A percentile compares a stretch with the other conserved stretches of the same genome.
Evolutionary conservation across 805 yeast genomes (phyloP).

Genomic region (Metschnikowia baotianmanensis): DNA sequence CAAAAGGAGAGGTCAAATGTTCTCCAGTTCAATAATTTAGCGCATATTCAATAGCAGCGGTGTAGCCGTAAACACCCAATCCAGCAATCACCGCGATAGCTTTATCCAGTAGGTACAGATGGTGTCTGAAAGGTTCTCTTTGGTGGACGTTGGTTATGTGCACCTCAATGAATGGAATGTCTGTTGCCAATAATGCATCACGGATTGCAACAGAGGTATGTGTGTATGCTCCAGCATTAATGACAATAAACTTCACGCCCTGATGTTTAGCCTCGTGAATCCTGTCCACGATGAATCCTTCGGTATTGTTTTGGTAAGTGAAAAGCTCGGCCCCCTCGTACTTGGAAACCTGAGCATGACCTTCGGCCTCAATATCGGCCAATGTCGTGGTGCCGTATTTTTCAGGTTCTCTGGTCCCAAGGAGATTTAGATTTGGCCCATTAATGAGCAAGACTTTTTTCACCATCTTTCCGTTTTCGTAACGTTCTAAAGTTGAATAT

Average conservation of each 20-base stretch:
- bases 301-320: constrained; percentile 44
- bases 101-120: constrained; percentile 46
- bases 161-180: constrained; percentile 48
- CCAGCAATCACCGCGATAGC: constrained; percentile 47
- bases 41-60: constrained; percentile 41
- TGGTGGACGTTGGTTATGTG: constrained; percentile 53
- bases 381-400: constrained; percentile 49
- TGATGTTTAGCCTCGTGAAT: constrained; percentile 46
- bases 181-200: constrained; percentile 48
- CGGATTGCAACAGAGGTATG: constrained; percentile 51
- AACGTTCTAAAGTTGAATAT: background rate
- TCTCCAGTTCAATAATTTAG: constrained; percentile 28
- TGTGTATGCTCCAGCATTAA: constrained; percentile 53
- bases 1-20: too few relatives aligned
- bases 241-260: constrained; percentile 44
- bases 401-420: constrained; percentile 44
- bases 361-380: constrained; percentile 42
- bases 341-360: constrained; percentile 29
- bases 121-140: constrained; percentile 51
- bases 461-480: constrained; percentile 25
- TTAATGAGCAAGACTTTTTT: constrained; percentile 45
- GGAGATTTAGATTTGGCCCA: constrained; percentile 50
- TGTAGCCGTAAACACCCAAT: constrained; percentile 42
- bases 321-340: constrained; percentile 31
- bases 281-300: constrained; percentile 46